Base-by-base conservation (phyloP, 2,329 filamentous ascomycete genomes). In the Clonostachys sp. region DNA sequence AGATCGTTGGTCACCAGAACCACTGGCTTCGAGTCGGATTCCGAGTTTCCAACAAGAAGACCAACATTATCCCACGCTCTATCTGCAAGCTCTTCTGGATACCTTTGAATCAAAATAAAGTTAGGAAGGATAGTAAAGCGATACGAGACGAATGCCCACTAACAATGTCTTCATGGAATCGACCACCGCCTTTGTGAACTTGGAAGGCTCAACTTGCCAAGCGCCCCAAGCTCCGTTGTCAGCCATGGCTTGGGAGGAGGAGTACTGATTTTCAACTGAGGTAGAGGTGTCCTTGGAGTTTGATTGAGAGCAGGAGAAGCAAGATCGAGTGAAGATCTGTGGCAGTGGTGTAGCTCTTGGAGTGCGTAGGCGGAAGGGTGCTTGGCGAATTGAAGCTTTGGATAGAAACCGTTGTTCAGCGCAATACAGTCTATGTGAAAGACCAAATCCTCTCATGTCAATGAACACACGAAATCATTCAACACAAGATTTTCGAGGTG, bases 51-150 rank as follows among this genome's bases (percentile, higher is more conserved):
- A 46, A 77, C 58, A 44, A 95, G 77, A 45, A 96, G 78, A 44
- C 94, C 94, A n/a, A 95, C 96, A 61, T 99, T 99, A 65, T 99
- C 94, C 79, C 91, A 99, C 54, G 87, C 84, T 57, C 85, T 86
- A 62, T 97, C 94, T 10, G 94, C 94, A 40, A 96, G 75, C 50
- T 83, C 83, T 62, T 95, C 89, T 1, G 94, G 94, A 63, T 96
- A 99, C 50, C 91, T 94, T 12, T 5, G 14, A 17, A 39, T 39
- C 2, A n/a, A 8, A 39, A 39, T n/a, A 8, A n/a, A 5, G 17
- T 18, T 18, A 39, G 14, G 5, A 18, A n/a, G 14, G 36, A 39
- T 39, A 39, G 36, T 3, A 14, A 18, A 39, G 9, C 24, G 24
- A 30, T 30, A 10, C 24, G 4, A 6, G 14, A 16, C 16, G n/a